phyloP scores from a whole-genome alignment of 2,329 filamentous ascomycete species.

The Colletotrichum incanum region DNA sequence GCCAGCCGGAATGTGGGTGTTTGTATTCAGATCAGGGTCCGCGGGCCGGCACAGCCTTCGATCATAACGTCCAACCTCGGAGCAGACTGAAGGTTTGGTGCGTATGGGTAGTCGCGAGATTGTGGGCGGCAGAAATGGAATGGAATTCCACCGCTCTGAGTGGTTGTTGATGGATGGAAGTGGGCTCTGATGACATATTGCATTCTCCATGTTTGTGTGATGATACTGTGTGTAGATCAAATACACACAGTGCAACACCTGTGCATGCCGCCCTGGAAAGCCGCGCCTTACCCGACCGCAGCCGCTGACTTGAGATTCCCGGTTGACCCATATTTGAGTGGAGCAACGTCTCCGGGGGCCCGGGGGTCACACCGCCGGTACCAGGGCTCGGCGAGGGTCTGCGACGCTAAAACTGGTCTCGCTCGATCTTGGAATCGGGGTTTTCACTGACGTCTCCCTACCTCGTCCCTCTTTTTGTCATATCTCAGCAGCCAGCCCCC shows the following conservation, averaged over 20 bases:
- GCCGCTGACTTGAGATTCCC: conserved; percentile 29
- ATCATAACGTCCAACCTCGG: background rate
- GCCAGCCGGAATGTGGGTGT: background rate
- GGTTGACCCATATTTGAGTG: conserved; percentile 1
- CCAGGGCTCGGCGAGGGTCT: conserved; percentile 25
- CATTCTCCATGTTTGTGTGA: background rate
- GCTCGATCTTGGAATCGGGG: conserved; percentile 26
- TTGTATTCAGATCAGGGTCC: conserved; percentile 1
- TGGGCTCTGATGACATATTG: background rate
- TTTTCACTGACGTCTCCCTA: conserved; percentile 21
- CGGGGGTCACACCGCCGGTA: conserved; percentile 38
- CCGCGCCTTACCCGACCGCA: conserved; percentile 34
- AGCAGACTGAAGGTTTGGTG: background rate
- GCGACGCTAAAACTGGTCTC: conserved; percentile 29
- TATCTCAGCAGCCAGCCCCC: conserved; percentile 34
- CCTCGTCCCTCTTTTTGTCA: conserved; percentile 23
- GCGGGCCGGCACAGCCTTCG: background rate
- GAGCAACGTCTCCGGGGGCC: conserved; percentile 22
- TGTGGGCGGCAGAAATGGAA: conserved; percentile 10
- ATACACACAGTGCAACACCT: conserved; percentile 1
- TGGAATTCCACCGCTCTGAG: conserved; percentile 3
- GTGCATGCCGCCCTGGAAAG: conserved; percentile 11
- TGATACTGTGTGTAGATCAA: conserved; percentile 17
- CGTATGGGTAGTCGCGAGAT: conserved; percentile 11
- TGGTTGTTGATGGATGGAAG: conserved; percentile 9